Percentiles rank a stretch among this genome's conserved stretches.
Conservation (phyloP, 768 basidiomycete genomes). For the Pisolithus microcarpus region DNA sequence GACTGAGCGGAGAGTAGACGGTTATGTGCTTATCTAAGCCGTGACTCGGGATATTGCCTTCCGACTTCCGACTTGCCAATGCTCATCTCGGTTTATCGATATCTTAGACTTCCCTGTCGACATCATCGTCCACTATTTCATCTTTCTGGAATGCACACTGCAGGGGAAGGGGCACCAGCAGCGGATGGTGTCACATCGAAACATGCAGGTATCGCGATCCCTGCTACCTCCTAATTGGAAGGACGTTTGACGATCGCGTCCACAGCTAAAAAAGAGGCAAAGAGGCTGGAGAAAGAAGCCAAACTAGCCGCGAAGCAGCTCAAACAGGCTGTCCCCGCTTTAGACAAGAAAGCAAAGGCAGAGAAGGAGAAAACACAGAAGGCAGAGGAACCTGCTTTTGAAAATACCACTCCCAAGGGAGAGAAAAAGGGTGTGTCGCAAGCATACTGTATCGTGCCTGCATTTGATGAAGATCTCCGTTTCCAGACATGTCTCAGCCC, state of each 20-base stretch:
- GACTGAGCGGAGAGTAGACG: too few species aligned
- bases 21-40: too few species aligned
- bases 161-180: not conserved
- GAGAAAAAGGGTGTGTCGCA: constrained; percentile 78
- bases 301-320: constrained; percentile 63
- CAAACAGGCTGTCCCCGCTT: constrained; percentile 33
- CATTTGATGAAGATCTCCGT: not conserved
- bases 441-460: not conserved
- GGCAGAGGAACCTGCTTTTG: constrained; percentile 65
- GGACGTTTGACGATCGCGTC: not conserved
- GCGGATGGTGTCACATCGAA: constrained; percentile 26
- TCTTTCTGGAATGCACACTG: too few species aligned
- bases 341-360: constrained; percentile 67
- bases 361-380: constrained; percentile 73
- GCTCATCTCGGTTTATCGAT: too few species aligned
- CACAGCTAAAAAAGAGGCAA: constrained; percentile 80
- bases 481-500: constrained; percentile 70
- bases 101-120: too few species aligned
- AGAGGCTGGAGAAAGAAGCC: constrained; percentile 70
- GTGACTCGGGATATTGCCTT: too few species aligned
- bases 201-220: constrained; percentile 30
- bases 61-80: too few species aligned
- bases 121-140: too few species aligned
- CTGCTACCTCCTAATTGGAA: not conserved
- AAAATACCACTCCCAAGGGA: constrained; percentile 84